phyloP scores from a whole-genome alignment of 345 rosid genomes.

The Microthlaspi erraticum region DNA sequence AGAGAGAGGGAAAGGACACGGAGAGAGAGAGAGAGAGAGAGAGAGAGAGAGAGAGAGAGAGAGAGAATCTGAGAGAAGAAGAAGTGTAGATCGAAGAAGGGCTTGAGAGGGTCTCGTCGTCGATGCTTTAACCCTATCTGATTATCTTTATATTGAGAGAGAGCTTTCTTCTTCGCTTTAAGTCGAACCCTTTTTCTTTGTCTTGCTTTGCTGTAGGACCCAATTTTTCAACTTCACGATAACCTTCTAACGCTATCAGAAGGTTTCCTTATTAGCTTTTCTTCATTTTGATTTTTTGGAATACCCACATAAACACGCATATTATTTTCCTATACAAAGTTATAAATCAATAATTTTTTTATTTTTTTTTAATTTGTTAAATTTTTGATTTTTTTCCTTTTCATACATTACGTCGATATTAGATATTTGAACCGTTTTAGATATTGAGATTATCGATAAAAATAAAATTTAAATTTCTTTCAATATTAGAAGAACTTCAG shows the following conservation, averaged over 20 bases:
- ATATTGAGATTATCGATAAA: too few relatives aligned
- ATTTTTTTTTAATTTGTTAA: too few relatives aligned
- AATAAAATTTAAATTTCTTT: too few relatives aligned
- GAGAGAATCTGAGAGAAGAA: slow-evolving; percentile 18
- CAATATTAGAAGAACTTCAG: too few relatives aligned
- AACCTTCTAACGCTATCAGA: background rate
- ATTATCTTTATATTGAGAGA: slow-evolving; percentile 1
- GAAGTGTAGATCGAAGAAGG: slow-evolving; percentile 39
- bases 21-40: slow-evolving; percentile 30
- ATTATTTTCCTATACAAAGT: too few relatives aligned
- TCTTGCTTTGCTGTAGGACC: background rate
- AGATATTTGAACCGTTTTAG: too few relatives aligned
- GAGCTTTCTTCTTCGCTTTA: background rate
- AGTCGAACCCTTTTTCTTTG: background rate
- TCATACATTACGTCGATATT: too few relatives aligned
- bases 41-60: slow-evolving; percentile 9
- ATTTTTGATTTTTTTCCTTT: too few relatives aligned
- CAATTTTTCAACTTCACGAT: background rate
- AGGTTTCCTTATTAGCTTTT: background rate
- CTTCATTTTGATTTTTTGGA: too few relatives aligned
- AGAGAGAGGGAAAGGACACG: background rate
- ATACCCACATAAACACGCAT: too few relatives aligned
- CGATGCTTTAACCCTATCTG: slow-evolving; percentile 43
- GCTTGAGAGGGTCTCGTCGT: slow-evolving; percentile 13
- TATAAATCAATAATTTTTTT: too few relatives aligned